These are phyloP conservation scores for Daedaleopsis nitida DNA, from an alignment of 768 basidiomycete genomes.

Conservation along the genomic window DNA sequence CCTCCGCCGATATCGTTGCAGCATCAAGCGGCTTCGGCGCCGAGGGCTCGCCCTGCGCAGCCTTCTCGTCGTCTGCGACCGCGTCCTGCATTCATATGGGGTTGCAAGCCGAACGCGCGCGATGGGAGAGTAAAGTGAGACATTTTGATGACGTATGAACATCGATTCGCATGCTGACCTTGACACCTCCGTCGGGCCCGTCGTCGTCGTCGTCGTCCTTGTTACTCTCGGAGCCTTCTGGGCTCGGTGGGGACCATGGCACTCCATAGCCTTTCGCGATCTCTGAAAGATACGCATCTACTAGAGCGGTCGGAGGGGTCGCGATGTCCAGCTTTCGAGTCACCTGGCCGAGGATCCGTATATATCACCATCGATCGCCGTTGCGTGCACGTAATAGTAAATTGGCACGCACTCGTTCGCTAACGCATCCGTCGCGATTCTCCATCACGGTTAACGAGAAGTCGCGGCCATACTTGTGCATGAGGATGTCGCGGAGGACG, in stretches of 20 bases:
- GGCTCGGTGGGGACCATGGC: slow-evolving; percentile 54
- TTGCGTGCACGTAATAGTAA: background rate
- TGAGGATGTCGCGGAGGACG: slow-evolving; percentile 86
- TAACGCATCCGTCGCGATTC: slow-evolving; percentile 80
- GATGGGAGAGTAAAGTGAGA: background rate
- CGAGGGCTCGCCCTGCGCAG: background rate
- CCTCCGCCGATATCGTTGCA: slow-evolving; percentile 30
- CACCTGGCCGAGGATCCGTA: slow-evolving; percentile 47
- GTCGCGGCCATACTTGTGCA: slow-evolving; percentile 95
- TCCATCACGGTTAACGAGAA: slow-evolving; percentile 87
- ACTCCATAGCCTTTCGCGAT: slow-evolving; percentile 89
- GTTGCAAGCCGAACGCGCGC: background rate
- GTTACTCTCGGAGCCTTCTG: slow-evolving; percentile 26
- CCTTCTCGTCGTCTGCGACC: background rate
- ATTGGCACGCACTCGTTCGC: slow-evolving; percentile 64
- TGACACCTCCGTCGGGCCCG: slow-evolving; percentile 35
- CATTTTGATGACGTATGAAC: background rate
- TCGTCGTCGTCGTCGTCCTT: slow-evolving; percentile 22
- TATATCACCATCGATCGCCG: background rate
- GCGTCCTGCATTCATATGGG: slow-evolving; percentile 2
- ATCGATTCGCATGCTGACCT: slow-evolving; percentile 39
- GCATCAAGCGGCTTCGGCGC: slow-evolving; percentile 23
- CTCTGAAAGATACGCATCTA: slow-evolving; percentile 86
- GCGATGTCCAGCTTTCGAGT: slow-evolving; percentile 68
- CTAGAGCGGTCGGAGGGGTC: slow-evolving; percentile 72